These are phyloP conservation scores for Leccinum fibrillosum DNA, from an alignment of 768 basidiomycete genomes.

Conservation along the genomic window DNA sequence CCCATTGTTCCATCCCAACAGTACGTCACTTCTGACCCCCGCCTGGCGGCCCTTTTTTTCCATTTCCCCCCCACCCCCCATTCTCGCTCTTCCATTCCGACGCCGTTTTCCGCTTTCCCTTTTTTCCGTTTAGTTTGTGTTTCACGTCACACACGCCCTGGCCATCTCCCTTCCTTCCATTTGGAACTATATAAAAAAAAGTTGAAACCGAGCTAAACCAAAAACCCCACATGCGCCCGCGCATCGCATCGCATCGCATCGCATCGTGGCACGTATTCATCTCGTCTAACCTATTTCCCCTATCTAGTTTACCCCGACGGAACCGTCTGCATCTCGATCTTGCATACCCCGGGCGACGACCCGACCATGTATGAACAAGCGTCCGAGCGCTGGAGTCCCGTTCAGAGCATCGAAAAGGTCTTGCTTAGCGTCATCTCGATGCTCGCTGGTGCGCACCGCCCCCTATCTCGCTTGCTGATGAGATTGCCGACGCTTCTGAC, in stretches of 20 bases:
- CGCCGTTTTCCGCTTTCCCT: not conserved
- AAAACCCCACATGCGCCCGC: not conserved
- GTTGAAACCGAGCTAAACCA: not conserved
- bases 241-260: not conserved
- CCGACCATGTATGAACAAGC: constrained; percentile 93
- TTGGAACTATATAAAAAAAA: not conserved
- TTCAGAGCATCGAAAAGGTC: constrained; percentile 97
- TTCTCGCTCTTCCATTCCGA: not conserved
- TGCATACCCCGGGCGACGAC: constrained; percentile 92
- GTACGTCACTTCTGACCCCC: constrained; percentile 45
- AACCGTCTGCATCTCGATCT: constrained; percentile 96
- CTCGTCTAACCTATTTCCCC: not conserved
- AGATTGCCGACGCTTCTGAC: not conserved
- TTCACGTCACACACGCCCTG: not conserved
- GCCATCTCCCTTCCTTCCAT: not conserved
- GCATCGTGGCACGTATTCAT: not conserved
- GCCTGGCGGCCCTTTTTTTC: no score
- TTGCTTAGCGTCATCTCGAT: constrained; percentile 95
- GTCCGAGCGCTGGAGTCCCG: constrained; percentile 97
- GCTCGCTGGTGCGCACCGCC: constrained; percentile 70
- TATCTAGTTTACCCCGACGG: constrained; percentile 91
- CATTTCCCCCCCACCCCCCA: no score
- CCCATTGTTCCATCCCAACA: constrained; percentile 95
- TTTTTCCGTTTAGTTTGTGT: not conserved
- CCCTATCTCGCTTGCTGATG: not conserved